Base-by-base conservation (phyloP, 805 yeast species). In the Candida parachauliodes region DNA sequence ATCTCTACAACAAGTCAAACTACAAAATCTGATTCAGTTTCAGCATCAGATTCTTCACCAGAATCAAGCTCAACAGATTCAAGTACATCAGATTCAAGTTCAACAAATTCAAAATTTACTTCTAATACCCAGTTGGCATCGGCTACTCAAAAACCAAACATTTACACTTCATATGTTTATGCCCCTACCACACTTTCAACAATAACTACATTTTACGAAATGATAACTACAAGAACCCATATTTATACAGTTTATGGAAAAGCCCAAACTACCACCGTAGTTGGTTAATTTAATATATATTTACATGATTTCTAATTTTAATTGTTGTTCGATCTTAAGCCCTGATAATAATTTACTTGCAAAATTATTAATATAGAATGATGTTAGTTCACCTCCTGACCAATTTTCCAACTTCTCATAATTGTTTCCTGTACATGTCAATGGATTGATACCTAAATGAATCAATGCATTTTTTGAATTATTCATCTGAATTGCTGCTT, bases 401-500 rank as follows among this genome's bases (percentile, higher is more conserved):
- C 77, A 76, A 45, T 60, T 64, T 1, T 47, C 43, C 2, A 62
- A 11, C 23, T 32, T 23, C 3, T 28, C 9, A 46, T 62, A 74
- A 1, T 60, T 51, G 29, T 55, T 52, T 5, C 41, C 47, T 1
- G 43, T 38, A 20, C 15, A 60, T 42, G 19, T 39, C 39, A 65
- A 52, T n/a, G 69, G 63, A 1, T 65, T 46, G 35, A 74, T 48
- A 26, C 65, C 65, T 3, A 68, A 51, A 45, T 65, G 72, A 2
- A 76, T 57, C 43, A 76, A 50, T 2, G 82, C 79, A 33, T 71
- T 55, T 12, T 55, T 47, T 25, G 72, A 55, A n/a, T 60, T 55
- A 43, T 76, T 74, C 42, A 76, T 59, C 35, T 70, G 72, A 6
- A 50, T 50, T 34, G 62, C 52, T 0, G 76, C 81, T 40, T 72